Evolutionary conservation across 306 rosid species (phyloP).

Genomic region (Medicago lupulina): DNA sequence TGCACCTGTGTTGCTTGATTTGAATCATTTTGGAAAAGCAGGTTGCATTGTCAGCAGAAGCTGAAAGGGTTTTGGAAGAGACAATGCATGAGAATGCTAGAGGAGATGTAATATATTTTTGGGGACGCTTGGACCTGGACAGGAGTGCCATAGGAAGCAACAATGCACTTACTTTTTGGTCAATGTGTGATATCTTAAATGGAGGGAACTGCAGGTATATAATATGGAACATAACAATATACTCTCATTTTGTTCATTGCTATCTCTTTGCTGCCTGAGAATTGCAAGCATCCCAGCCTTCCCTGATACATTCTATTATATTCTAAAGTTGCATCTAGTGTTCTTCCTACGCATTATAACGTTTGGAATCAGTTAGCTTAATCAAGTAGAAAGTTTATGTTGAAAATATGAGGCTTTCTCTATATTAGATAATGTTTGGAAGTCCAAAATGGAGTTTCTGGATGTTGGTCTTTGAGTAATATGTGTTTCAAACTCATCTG

Average conservation of each 20-base stretch:
- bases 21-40: conserved; percentile 52
- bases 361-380: conserved; percentile 9
- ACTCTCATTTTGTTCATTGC: conserved; percentile 23
- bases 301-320: conserved; percentile 25
- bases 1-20: conserved; percentile 25
- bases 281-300: conserved; percentile 31
- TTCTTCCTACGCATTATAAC: conserved; percentile 4
- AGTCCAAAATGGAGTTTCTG: conserved; percentile 24
- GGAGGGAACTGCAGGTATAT: conserved; percentile 91
- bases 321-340: conserved; percentile 33
- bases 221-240: conserved; percentile 13
- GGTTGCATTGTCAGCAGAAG: conserved; percentile 72
- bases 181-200: conserved; percentile 88
- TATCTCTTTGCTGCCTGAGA: conserved; percentile 27
- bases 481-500: conserved; percentile 24
- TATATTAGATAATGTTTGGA: conserved; percentile 26
- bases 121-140: conserved; percentile 76
- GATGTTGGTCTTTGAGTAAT: conserved; percentile 24
- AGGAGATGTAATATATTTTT: conserved; percentile 88
- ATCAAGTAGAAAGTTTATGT: conserved; percentile 19
- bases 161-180: conserved; percentile 84
- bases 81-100: conserved; percentile 58
- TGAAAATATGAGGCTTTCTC: conserved; percentile 29
- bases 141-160: conserved; percentile 54
- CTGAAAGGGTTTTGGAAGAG: conserved; percentile 78